phyloP scores from a whole-genome alignment of 2,329 filamentous ascomycete genomes.

The Botryosphaeria dothidea region DNA sequence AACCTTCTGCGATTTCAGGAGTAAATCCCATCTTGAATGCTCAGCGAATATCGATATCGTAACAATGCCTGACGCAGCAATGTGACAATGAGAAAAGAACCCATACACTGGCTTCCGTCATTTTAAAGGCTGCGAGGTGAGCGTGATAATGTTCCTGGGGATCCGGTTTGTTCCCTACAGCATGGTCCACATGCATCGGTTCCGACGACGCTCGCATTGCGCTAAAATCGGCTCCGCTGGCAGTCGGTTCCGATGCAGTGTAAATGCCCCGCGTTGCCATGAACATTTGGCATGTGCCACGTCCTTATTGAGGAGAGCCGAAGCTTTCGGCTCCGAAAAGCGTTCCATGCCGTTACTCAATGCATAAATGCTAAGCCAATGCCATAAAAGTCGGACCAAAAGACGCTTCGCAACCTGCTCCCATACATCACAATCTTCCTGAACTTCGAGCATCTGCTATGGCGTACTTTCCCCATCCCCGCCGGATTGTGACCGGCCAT shows the following conservation, averaged over 20 bases:
- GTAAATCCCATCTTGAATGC: constrained; percentile 8
- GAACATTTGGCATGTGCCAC: not conserved
- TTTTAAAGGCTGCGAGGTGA: too few relatives aligned
- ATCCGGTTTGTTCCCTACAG: not conserved
- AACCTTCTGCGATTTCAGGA: not conserved
- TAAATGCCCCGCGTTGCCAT: not conserved
- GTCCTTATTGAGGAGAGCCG: not conserved
- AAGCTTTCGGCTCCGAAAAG: not conserved
- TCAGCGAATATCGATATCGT: too few relatives aligned
- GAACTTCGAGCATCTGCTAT: not conserved
- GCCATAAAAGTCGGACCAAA: not conserved
- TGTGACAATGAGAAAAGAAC: too few relatives aligned
- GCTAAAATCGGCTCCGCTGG: not conserved
- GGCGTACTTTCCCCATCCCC: not conserved
- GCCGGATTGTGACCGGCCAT: constrained; percentile 8
- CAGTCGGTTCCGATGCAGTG: not conserved
- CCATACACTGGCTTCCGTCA: too few relatives aligned
- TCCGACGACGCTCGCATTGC: not conserved
- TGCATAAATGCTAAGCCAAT: too few relatives aligned
- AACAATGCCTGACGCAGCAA: too few relatives aligned
- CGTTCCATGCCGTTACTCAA: too few relatives aligned
- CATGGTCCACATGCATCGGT: not conserved
- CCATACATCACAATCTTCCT: not conserved
- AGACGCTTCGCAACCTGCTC: not conserved
- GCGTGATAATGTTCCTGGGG: too few relatives aligned